Base-by-base conservation (phyloP, 164 flowering plant species). In the Berberis thunbergii region DNA sequence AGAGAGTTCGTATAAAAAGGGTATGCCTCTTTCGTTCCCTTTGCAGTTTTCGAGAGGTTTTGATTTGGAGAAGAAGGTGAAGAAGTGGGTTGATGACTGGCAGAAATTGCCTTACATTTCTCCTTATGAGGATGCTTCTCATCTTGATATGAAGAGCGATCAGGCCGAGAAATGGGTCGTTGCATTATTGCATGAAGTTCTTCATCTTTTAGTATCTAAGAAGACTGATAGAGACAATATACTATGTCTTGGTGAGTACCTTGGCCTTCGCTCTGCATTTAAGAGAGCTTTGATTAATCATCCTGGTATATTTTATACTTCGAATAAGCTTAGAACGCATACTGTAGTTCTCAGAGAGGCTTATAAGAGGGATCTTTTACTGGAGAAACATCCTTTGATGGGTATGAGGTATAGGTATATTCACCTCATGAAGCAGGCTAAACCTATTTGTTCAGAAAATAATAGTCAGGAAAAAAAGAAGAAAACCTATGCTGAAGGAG, bases 301-400 rank as follows among this genome's bases (percentile, higher is more conserved):
- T 65, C 96, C 97, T 0, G 97, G 97, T 4, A 89, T 95, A 3
- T 91, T 95, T 73, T 95, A 95, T 48, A 6, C 84, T 49, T 91
- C 97, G 1, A 81, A 81, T 70, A 91, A 88, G 83, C 73, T 78
- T 52, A 77, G 86, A 57, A 86, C 87, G 0, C 78, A 82, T 67
- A 91, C 97, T 26, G 86, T 89, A 54, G 86, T 95, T 58, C 76
- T 91, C 62, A 87, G 82, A 69, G 99, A 91, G 68, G 99, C 74
- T 2, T 95, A 77, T 65, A 85, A 78, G 71, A 86, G 96, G 72
- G 87, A 87, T 45, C 10, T 80, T n/a, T 65, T 91, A 80, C 46
- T 83, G 48, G 84, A 86, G 71, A 80, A 78, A 67, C 91, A 91
- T 76, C 87, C 82, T 0, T 56, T 88, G 78, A 80, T 86, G 96